These are phyloP conservation scores for Pleoardoris graminearum DNA, from an alignment of 2,329 filamentous ascomycete genomes.

Conservation along the genomic window DNA sequence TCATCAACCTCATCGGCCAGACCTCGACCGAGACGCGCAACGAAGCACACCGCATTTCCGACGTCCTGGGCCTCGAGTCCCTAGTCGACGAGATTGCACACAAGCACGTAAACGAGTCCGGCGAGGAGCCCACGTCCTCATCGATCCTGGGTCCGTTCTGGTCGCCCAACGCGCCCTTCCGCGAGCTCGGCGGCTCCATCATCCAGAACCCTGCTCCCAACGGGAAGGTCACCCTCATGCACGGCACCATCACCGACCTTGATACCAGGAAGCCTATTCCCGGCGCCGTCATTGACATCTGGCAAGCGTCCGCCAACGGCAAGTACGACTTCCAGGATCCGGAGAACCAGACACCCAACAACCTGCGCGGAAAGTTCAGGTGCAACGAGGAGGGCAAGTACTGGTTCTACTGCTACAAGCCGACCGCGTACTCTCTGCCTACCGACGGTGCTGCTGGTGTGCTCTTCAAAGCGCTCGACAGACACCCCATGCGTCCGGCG, in stretches of 20 bases:
- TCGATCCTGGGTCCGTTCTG: constrained; percentile 79
- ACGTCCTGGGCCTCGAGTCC: constrained; percentile 74
- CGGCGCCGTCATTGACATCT: constrained; percentile 74
- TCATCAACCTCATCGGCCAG: constrained; percentile 74
- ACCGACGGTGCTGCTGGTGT: constrained; percentile 59
- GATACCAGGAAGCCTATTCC: constrained; percentile 68
- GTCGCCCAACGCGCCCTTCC: constrained; percentile 74
- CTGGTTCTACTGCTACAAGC: constrained; percentile 74
- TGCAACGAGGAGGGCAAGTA: constrained; percentile 71
- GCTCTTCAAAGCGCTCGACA: constrained; percentile 58
- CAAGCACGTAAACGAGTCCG: constrained; percentile 64
- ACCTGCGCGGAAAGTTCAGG: constrained; percentile 75
- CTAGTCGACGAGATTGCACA: constrained; percentile 70
- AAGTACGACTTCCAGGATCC: constrained; percentile 78
- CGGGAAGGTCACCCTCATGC: constrained; percentile 67
- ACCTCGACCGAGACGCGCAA: constrained; percentile 70
- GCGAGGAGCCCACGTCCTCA: constrained; percentile 69
- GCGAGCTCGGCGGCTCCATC: constrained; percentile 66
- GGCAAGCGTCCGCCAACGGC: constrained; percentile 75
- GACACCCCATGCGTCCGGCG: constrained; percentile 64
- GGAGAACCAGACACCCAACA: constrained; percentile 70
- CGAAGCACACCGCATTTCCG: constrained; percentile 72
- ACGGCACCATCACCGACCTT: constrained; percentile 68
- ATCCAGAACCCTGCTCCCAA: constrained; percentile 63
- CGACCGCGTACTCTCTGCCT: constrained; percentile 72